Conservation (phyloP, 495 filamentous ascomycete genomes). For the Penicillium angulare region DNA sequence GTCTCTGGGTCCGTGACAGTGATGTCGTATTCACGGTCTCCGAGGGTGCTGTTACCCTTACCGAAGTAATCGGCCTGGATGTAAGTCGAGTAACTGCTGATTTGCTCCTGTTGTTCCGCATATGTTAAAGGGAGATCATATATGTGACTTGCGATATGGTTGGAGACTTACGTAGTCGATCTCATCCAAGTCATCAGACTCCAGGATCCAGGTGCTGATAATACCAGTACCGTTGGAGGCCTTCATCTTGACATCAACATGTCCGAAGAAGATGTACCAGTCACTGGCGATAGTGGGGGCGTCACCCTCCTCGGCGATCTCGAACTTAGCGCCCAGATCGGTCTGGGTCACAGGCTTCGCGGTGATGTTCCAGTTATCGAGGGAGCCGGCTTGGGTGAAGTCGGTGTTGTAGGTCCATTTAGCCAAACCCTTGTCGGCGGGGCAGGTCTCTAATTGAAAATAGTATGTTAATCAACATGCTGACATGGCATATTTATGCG, state of each 20-base stretch:
- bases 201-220: constrained; percentile 75
- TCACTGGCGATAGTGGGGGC: constrained; percentile 72
- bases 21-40: constrained; percentile 68
- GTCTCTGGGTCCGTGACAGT: constrained; percentile 61
- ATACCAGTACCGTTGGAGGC: constrained; percentile 73
- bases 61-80: constrained; percentile 94
- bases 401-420: constrained; percentile 57
- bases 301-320: constrained; percentile 65
- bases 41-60: constrained; percentile 77
- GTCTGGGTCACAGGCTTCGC: constrained; percentile 50
- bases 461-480: constrained; percentile 2
- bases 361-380: constrained; percentile 60
- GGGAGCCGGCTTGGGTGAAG: constrained; percentile 57
- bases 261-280: constrained; percentile 81
- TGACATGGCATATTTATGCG: not conserved
- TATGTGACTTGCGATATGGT: not conserved
- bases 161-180: constrained; percentile 76
- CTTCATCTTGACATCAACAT: constrained; percentile 69
- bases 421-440: constrained; percentile 61
- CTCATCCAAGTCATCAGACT: constrained; percentile 90
- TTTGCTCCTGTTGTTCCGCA: constrained; percentile 32
- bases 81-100: constrained; percentile 60
- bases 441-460: constrained; percentile 46
- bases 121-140: not conserved
- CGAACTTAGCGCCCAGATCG: constrained; percentile 65